Base-by-base conservation (phyloP, 2,329 filamentous ascomycete genomes). In the Leptographium procerum region DNA sequence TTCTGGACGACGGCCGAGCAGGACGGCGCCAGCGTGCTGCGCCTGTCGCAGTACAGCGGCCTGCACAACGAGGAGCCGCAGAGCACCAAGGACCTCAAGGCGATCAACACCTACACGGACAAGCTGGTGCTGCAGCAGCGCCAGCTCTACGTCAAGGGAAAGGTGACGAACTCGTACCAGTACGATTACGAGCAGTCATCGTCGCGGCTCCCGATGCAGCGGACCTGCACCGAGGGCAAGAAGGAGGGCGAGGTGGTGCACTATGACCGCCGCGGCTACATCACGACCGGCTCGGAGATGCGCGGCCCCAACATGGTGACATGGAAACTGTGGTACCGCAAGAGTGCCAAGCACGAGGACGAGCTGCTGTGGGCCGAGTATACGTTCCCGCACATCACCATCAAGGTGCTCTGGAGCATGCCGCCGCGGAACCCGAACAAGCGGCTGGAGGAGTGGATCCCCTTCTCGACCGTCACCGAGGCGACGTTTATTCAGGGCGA, bases 331-430 rank as follows among this genome's bases (percentile, higher is more conserved):
- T 73, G 77, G 62, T 81, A 82, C 65, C 75, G 78, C 50, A 78
- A 79, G 64, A 76, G 77, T 58, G 74, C 77, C 14, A 75, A 73
- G 40, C 79, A 77, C 59, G 77, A 76, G 28, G 78, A 80, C 64
- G 79, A 81, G 59, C 70, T 82, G n/a, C 71, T 82, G 3, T 73
- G 78, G 53, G 79, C 77, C 0, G 79, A 81, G 60, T 82, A 78
- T 61, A 72, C 75, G 0, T 70, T 82, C 56, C 72, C 76, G 4
- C 77, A 82, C 64, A 75, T 81, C 61, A 79, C 72, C 47, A 77
- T 75, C 62, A 79, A 76, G 16, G 77, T 81, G 2, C 76, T 76
- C 28, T 82, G 79, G 78, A 78, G 75, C 63, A 76, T 75, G 33
- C 76, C 78, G 57, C 77, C 77, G 4, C 70, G 73, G 43, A 73